phyloP scores from a whole-genome alignment of 495 filamentous ascomycete species.

The Podospora pseudocomata region DNA sequence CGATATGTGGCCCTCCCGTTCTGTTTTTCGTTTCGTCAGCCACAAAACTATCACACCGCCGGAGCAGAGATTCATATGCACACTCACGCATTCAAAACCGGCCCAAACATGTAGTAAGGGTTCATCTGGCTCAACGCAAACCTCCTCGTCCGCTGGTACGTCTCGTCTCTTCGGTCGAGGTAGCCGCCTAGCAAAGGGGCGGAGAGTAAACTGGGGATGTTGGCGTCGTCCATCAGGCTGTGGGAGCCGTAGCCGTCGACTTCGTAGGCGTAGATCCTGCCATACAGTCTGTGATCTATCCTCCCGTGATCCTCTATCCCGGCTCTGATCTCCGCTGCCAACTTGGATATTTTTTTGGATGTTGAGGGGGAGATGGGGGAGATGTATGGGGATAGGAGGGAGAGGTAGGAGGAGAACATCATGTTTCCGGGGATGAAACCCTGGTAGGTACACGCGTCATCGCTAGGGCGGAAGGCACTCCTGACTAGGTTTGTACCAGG shows the following conservation, averaged over 20 bases:
- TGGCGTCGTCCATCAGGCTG: conserved; percentile 61
- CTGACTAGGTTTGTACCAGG: conserved; percentile 59
- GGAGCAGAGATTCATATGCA: no score
- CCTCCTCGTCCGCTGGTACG: conserved; percentile 51
- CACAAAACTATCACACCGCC: no score
- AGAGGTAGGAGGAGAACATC: conserved; percentile 49
- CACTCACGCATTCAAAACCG: conserved; percentile 42
- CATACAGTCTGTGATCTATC: conserved; percentile 1
- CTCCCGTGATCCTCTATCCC: conserved; percentile 50
- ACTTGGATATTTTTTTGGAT: conserved; percentile 45
- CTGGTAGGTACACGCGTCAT: conserved; percentile 57
- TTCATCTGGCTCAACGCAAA: conserved; percentile 47
- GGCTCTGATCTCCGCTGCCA: conserved; percentile 44
- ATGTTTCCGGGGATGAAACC: conserved; percentile 64
- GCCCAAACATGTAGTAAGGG: conserved; percentile 57
- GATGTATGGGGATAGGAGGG: neutral
- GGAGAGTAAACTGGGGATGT: conserved; percentile 55
- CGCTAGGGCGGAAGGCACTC: conserved; percentile 61
- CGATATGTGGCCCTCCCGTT: conserved; percentile 55
- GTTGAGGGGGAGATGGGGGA: conserved; percentile 18
- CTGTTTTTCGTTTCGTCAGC: neutral
- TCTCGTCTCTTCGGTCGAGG: conserved; percentile 37
- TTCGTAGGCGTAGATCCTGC: conserved; percentile 55
- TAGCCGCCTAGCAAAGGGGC: conserved; percentile 54
- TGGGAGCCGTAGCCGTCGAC: conserved; percentile 55